Evolutionary conservation across 2,329 filamentous ascomycete species (phyloP).

Genomic region (Trichothecium roseum): DNA sequence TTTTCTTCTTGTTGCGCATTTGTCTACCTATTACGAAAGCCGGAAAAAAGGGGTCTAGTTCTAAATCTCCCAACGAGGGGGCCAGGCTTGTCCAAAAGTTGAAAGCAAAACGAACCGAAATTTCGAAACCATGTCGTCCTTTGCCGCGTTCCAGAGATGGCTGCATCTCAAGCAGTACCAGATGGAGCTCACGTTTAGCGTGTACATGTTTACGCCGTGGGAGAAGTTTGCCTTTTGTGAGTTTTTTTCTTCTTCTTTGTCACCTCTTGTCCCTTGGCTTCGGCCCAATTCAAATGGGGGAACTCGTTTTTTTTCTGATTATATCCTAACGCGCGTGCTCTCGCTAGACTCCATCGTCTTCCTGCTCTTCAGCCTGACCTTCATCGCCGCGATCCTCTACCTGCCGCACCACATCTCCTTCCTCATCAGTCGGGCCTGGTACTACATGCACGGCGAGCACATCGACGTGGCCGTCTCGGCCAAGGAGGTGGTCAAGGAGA

Average conservation of each 20-base stretch:
- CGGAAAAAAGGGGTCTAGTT: too few relatives aligned
- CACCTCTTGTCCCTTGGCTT: slow-evolving; percentile 73
- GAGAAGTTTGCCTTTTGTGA: slow-evolving; percentile 97
- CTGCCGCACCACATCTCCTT: slow-evolving; percentile 83
- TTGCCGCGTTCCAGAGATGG: slow-evolving; percentile 63
- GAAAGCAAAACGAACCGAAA: too few relatives aligned
- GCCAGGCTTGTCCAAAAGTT: too few relatives aligned
- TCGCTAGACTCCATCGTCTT: slow-evolving; percentile 90
- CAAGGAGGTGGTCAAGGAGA: slow-evolving; percentile 19
- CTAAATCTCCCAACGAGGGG: too few relatives aligned
- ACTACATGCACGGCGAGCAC: slow-evolving; percentile 84
- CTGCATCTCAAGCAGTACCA: slow-evolving; percentile 94
- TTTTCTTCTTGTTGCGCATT: too few relatives aligned
- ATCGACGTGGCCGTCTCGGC: slow-evolving; percentile 32
- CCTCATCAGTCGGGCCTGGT: slow-evolving; percentile 78
- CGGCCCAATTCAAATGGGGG: too few relatives aligned
- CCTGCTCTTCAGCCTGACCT: slow-evolving; percentile 75
- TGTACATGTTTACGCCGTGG: slow-evolving; percentile 94
- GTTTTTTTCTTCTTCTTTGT: too few relatives aligned
- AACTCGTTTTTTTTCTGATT: too few relatives aligned
- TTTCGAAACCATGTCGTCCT: slow-evolving; percentile 23
- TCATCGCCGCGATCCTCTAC: slow-evolving; percentile 82
- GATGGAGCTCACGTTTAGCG: slow-evolving; percentile 90
- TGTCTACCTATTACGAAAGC: too few relatives aligned
- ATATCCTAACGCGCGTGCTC: too few relatives aligned